Conservation (phyloP, 495 filamentous ascomycete genomes). For the Beverwykella pulmonaria region DNA sequence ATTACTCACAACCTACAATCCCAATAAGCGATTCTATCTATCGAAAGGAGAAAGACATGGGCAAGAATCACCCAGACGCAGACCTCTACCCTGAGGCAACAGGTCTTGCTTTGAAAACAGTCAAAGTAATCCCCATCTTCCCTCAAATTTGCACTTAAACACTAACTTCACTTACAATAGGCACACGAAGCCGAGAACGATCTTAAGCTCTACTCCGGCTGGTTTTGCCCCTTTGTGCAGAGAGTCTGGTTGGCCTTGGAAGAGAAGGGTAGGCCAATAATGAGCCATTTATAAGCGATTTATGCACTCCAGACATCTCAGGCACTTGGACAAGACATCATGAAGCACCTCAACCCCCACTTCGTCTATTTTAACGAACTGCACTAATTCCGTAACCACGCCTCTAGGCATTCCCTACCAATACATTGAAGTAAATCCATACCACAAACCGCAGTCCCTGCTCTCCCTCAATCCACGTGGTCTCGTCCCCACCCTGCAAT, state of each 20-base stretch:
- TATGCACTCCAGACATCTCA: no score
- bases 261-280: no score
- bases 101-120: conserved; percentile 53
- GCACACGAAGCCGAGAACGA: conserved; percentile 49
- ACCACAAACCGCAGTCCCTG: conserved; percentile 65
- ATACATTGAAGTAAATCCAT: conserved; percentile 67
- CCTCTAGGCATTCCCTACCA: conserved; percentile 68
- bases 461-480: conserved; percentile 69
- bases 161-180: conserved; percentile 20
- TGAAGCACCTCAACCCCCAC: no score
- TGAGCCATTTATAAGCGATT: no score
- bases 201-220: conserved; percentile 65
- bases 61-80: conserved; percentile 49
- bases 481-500: conserved; percentile 66
- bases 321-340: no score
- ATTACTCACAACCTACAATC: no score
- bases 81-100: conserved; percentile 58
- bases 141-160: not conserved
- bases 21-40: no score
- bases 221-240: conserved; percentile 62
- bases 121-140: conserved; percentile 42
- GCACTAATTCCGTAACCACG: no score
- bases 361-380: no score
- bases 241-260: conserved; percentile 67
- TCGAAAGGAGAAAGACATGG: conserved; percentile 13